A percentile compares a stretch with the other conserved stretches of the same genome.
Evolutionary conservation across 441 rosid genomes (phyloP).

Genomic region (Populus trichocarpa): DNA sequence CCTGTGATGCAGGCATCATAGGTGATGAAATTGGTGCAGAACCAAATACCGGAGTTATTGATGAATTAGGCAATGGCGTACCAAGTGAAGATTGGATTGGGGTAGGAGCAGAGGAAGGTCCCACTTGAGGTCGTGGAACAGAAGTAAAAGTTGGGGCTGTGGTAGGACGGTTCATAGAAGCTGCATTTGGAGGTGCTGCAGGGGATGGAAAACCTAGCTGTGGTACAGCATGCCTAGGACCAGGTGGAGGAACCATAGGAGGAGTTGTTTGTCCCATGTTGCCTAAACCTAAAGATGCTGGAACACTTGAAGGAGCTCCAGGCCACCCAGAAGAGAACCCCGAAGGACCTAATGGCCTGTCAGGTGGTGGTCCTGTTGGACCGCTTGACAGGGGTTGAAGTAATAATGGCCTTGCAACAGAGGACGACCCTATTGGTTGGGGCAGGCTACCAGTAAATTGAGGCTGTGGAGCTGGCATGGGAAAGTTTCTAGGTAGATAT

Average conservation of each 20-base stretch:
- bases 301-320: conserved; percentile 20
- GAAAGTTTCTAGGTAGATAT: conserved; percentile 41
- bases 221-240: conserved; percentile 31
- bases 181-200: conserved; percentile 28
- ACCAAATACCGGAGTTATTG: conserved; percentile 18
- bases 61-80: conserved; percentile 20
- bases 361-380: conserved; percentile 29
- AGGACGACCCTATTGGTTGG: conserved; percentile 29
- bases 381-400: conserved; percentile 33
- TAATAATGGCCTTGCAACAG: conserved; percentile 36
- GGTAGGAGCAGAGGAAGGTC: conserved; percentile 3
- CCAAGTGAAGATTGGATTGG: conserved; percentile 27
- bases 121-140: background rate
- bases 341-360: conserved; percentile 20
- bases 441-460: conserved; percentile 40
- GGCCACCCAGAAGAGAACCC: conserved; percentile 40
- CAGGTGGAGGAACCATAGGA: conserved; percentile 31
- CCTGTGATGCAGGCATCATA: background rate
- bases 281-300: conserved; percentile 29
- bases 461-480: conserved; percentile 37
- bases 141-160: conserved; percentile 19
- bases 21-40: conserved; percentile 22
- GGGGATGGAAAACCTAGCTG: conserved; percentile 34
- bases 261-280: conserved; percentile 39
- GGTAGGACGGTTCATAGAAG: conserved; percentile 14